Evolutionary conservation across 306 rosid genomes (phyloP), one percentile per base, ranked within the genome.

Genomic region (Cyamopsis tetragonoloba): DNA sequence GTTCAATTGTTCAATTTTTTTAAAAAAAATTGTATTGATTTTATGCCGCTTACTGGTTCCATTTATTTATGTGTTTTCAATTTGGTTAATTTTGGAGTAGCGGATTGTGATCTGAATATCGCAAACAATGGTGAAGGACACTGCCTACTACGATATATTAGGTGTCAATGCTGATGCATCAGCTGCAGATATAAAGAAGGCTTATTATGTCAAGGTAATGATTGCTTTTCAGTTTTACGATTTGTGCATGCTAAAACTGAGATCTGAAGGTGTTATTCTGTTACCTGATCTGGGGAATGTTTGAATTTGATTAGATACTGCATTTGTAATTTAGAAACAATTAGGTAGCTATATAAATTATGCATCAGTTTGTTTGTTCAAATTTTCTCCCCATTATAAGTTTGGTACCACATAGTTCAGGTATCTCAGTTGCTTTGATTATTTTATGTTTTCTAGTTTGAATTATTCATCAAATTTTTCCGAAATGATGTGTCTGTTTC

Each of bases 181-280:
- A 75, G 57, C 91, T 26, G 78, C 88, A 30, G 96, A 90, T 6
- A 88, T 93, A 32, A 93, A 93, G 72, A 93, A 86, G 70, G 99
- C 97, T 68, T 93, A 93, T 81, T 93, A 90, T 67, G 8, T 93
- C 46, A 90, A 86, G 96, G 99, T 95, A 67, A 58, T 54, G 3
- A 4, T 23, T 38, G 1, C 20, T 18, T 23, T 81, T 68, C 15
- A 50, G 0, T 55, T 62, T 71, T 59, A 58, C 18, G 22, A 55
- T 39, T 37, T 62, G 10, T 6, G 6, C 9, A 60, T n/a, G 5
- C 15, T 6, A 3, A 62, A 18, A 31, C 26, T 19, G 2, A 27
- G 70, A 68, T 72, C 62, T 26, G 23, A 27, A 15, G 10, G 62
- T 73, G 56, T 37, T 24, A 8, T 13, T 53, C 4, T 11, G 11